Percentiles rank a stretch among this genome's conserved stretches.
phyloP scores from a whole-genome alignment of 306 rosid species.

The Phaseolus lunatus region DNA sequence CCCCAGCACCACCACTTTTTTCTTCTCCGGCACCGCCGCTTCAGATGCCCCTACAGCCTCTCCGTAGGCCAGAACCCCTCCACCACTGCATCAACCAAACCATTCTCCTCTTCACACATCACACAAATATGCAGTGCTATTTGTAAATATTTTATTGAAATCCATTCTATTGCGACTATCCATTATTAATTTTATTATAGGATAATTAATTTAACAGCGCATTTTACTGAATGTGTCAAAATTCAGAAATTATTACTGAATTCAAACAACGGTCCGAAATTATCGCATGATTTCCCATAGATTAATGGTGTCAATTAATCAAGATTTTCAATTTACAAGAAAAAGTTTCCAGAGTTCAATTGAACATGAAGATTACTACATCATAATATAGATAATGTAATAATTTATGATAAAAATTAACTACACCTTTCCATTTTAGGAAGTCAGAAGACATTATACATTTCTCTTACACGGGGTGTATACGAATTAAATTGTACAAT shows the following conservation, averaged over 20 bases:
- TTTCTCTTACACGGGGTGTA: neutral
- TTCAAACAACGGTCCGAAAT: neutral
- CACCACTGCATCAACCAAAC: conserved; percentile 72
- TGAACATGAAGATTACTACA: neutral
- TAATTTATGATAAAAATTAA: neutral
- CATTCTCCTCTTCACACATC: conserved; percentile 33
- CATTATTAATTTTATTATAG: neutral
- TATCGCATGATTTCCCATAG: neutral
- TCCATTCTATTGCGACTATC: neutral
- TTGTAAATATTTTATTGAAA: neutral
- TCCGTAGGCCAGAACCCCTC: conserved; percentile 82
- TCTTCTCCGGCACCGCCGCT: conserved; percentile 56
- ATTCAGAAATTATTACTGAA: neutral
- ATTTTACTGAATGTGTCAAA: neutral
- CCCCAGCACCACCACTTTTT: conserved; percentile 91
- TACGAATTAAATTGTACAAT: neutral
- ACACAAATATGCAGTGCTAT: neutral
- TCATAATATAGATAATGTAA: neutral
- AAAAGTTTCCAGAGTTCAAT: no score
- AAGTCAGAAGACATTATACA: neutral
- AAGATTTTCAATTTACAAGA: neutral
- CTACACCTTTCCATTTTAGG: neutral
- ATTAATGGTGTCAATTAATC: neutral
- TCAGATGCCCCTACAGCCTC: conserved; percentile 65
- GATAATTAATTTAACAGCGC: neutral